These are phyloP conservation scores for Podila clonocystis DNA, from an alignment of 192 early-diverging fungal genomes.

Conservation along the genomic window DNA sequence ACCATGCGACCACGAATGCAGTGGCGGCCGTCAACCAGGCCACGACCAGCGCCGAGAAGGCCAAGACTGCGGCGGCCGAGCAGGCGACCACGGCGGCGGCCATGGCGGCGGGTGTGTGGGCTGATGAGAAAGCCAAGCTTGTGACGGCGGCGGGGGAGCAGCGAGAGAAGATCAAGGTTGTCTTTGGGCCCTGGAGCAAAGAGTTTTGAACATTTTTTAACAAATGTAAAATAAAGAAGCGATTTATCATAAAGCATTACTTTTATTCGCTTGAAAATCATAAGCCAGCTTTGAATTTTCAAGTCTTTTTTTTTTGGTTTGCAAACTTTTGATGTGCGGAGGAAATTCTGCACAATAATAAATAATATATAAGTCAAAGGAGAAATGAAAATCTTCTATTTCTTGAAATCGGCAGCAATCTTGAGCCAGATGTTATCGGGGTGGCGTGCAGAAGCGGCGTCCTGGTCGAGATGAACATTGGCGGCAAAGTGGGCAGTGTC, in stretches of 20 bases:
- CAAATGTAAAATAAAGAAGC: background rate
- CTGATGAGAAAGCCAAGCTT: background rate
- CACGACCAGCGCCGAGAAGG: background rate
- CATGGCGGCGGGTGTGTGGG: background rate
- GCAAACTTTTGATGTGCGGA: background rate
- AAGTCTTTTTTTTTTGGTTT: background rate
- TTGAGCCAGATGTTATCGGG: constrained; percentile 41
- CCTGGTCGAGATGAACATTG: constrained; percentile 35
- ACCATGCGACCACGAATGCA: background rate
- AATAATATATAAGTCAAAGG: background rate
- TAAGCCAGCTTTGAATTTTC: too few relatives aligned
- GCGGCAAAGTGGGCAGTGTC: constrained; percentile 36
- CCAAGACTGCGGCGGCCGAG: background rate
- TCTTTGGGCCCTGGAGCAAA: constrained; percentile 4
- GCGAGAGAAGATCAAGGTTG: background rate
- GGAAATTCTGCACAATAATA: background rate
- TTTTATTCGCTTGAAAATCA: background rate
- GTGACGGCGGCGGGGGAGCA: background rate
- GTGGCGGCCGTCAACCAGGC: background rate
- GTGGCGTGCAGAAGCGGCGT: constrained; percentile 26
- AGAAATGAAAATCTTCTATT: background rate
- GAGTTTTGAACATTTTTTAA: background rate
- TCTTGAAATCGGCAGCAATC: constrained; percentile 34
- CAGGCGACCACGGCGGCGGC: background rate
- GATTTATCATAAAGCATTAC: background rate